Evolutionary conservation across 768 basidiomycete genomes (phyloP), one percentile per base, ranked within the genome.

Genomic region (Hebeloma cylindrosporum): DNA sequence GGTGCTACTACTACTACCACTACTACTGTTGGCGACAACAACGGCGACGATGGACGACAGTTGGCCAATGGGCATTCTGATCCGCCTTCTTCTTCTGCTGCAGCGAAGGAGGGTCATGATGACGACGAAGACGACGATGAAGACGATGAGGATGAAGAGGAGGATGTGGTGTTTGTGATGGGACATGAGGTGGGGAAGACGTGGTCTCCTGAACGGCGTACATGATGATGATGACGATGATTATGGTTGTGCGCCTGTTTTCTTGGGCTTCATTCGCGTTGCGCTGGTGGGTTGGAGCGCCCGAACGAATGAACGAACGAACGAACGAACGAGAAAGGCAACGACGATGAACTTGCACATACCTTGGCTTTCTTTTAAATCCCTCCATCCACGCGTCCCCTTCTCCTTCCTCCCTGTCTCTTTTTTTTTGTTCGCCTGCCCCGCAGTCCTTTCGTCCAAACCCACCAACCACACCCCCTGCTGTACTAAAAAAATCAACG

Each of bases 111-210:
- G 22, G 10, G 30, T 6, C 34, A 27, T 14, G 22, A 45, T 30
- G 13, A 5, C 8, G 38, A 25, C 7, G 25, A 43, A 14, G 21
- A 71, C 18, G 63, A 58, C 14, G 65, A 68, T 1, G 68, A 54
- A 14, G 68, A 73, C 2, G 71, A 65, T 9, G 76, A 81, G 2
- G 80, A 84, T 7, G 83, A 84, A 2, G 82, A 82, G 2, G 84
- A 85, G n/a, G 84, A 85, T 29, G 75, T 86, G n/a, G 83, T 77
- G n/a, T 82, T 86, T 51, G 83, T 86, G 28, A 75, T 86, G 60
- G 78, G 76, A 30, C 60, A 70, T 47, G 73, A 72, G 45, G 66
- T 66, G n/a, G 48, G 48, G n/a, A n/a, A n/a, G 14, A 54, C 53
- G 33, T 66, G 64, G 61, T 57, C 58, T 40, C 65, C 63, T 36